A percentile compares a stretch with the other conserved stretches of the same genome.
phyloP scores from a whole-genome alignment of 495 filamentous ascomycete species.

The Xylaria cubensis region DNA sequence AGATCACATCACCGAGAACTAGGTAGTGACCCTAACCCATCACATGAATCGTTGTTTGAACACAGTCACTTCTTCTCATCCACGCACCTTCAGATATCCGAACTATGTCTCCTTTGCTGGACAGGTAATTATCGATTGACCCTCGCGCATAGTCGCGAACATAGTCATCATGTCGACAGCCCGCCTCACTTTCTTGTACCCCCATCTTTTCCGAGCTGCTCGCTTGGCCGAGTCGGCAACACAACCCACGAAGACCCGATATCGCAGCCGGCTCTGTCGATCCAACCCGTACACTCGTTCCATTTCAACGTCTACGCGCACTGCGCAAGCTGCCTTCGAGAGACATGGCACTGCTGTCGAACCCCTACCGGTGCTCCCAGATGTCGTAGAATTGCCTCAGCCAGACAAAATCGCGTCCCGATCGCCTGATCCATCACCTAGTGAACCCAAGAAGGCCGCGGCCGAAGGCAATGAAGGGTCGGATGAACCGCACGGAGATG shows the following conservation, averaged over 20 bases:
- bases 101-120: slow-evolving; percentile 31
- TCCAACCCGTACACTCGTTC: slow-evolving; percentile 41
- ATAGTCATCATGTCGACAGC: slow-evolving; percentile 65
- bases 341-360: slow-evolving; percentile 72
- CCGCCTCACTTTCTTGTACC: slow-evolving; percentile 77
- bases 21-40: neutral
- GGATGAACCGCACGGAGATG: slow-evolving; percentile 27
- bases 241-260: slow-evolving; percentile 51
- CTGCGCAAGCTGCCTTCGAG: slow-evolving; percentile 45
- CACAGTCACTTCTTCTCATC: slow-evolving; percentile 15
- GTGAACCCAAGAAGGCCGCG: slow-evolving; percentile 29
- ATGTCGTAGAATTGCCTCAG: slow-evolving; percentile 30
- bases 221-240: slow-evolving; percentile 47
- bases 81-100: neutral
- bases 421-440: slow-evolving; percentile 24
- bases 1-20: slow-evolving; percentile 20
- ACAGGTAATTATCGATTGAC: slow-evolving; percentile 4
- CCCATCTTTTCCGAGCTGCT: slow-evolving; percentile 63
- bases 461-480: slow-evolving; percentile 33
- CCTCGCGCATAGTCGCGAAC: slow-evolving; percentile 24
- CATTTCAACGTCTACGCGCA: slow-evolving; percentile 43
- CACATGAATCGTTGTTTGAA: neutral
- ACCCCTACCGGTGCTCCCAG: slow-evolving; percentile 46
- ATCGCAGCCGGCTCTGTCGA: slow-evolving; percentile 43
- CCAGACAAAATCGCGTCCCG: slow-evolving; percentile 33